Percentiles rank a stretch among this genome's conserved stretches.
Evolutionary conservation across 345 rosid species (phyloP).

Genomic region (Melaleuca alternifolia): DNA sequence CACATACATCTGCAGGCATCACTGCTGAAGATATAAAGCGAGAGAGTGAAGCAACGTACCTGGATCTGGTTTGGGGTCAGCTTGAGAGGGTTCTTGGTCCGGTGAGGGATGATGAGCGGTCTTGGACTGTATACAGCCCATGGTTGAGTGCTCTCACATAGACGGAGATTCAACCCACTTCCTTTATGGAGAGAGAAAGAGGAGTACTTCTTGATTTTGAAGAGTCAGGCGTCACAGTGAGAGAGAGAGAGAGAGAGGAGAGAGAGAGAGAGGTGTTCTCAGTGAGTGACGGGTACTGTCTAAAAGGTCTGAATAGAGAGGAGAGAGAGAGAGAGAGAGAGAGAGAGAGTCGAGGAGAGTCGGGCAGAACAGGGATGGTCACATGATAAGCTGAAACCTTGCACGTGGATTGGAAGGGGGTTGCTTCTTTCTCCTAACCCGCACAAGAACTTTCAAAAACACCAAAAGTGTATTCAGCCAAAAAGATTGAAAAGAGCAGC

Average conservation of each 20-base stretch:
- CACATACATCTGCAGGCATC: not conserved
- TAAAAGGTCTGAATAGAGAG: not conserved
- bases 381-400: conserved; percentile 18
- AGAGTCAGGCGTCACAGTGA: not conserved
- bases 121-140: conserved; percentile 97
- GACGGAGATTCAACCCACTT: not conserved
- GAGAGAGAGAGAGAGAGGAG: not conserved
- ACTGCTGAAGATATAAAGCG: not conserved
- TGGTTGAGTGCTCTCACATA: conserved; percentile 5
- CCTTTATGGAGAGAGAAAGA: not conserved
- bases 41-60: conserved; percentile 13
- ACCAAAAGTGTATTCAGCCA: not conserved
- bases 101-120: conserved; percentile 61
- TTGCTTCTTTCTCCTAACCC: not conserved
- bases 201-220: not conserved
- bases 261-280: not conserved
- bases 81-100: conserved; percentile 50
- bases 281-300: not conserved
- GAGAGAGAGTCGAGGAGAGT: not conserved
- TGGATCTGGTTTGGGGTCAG: conserved; percentile 50
- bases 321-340: not conserved
- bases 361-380: not conserved
- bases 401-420: conserved; percentile 16
- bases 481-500: not conserved
- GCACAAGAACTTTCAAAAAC: not conserved